A percentile compares a stretch with the other conserved stretches of the same genome.
Evolutionary conservation across 139 green algal species (phyloP).

Genomic region (Yamagishiella unicocca): DNA sequence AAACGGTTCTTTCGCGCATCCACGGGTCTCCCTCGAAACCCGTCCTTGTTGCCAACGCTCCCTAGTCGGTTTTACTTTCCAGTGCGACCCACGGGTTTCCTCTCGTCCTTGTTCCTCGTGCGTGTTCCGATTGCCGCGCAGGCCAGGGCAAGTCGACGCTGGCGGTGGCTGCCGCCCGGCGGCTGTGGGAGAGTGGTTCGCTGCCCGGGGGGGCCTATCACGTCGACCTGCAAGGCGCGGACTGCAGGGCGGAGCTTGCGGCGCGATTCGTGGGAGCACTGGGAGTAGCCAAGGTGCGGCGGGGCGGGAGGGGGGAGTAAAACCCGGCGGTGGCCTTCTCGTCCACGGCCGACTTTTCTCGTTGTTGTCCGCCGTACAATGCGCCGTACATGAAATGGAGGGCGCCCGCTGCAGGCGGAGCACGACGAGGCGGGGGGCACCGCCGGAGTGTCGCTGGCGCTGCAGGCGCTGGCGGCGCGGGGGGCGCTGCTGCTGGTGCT

Average conservation of each 20-base stretch:
- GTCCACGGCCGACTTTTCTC: too few relatives aligned
- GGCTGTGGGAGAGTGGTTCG: conserved; percentile 33
- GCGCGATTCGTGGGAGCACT: conserved; percentile 32
- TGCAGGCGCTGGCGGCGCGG: conserved; percentile 24
- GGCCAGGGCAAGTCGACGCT: conserved; percentile 34
- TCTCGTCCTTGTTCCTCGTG: too few relatives aligned
- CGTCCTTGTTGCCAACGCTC: too few relatives aligned
- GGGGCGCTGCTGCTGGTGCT: conserved; percentile 32
- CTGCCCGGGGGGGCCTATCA: conserved; percentile 39
- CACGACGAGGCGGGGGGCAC: not conserved
- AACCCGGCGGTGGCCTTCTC: too few relatives aligned
- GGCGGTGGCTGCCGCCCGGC: conserved; percentile 36
- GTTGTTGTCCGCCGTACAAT: too few relatives aligned
- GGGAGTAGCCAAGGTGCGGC: not conserved
- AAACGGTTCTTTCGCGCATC: too few relatives aligned
- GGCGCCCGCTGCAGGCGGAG: conserved; percentile 11
- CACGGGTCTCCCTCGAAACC: too few relatives aligned
- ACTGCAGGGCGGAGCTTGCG: conserved; percentile 35
- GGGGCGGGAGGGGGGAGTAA: not conserved
- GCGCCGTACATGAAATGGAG: too few relatives aligned
- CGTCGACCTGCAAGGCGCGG: conserved; percentile 36
- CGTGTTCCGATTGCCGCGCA: not conserved
- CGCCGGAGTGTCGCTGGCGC: not conserved
- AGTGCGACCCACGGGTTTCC: too few relatives aligned
- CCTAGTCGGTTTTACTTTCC: too few relatives aligned